Conservation (phyloP, 345 rosid species). For the Trapa bicornis region DNA sequence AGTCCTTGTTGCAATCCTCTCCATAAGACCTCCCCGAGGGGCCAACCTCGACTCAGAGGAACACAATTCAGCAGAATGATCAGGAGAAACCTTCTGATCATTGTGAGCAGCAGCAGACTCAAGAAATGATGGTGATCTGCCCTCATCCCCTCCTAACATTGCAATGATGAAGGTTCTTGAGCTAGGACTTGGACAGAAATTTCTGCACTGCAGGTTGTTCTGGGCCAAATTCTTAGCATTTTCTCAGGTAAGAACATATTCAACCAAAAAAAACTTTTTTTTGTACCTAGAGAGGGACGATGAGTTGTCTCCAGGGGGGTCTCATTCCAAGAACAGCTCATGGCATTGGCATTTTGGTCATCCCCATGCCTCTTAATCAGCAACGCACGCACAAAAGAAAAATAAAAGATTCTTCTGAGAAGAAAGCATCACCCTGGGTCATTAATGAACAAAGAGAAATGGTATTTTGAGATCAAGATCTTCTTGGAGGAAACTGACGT, state of each 20-base stretch:
- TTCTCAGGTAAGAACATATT: too few relatives aligned
- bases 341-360: not conserved
- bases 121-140: slow-evolving; percentile 25
- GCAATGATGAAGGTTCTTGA: slow-evolving; percentile 47
- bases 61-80: slow-evolving; percentile 19
- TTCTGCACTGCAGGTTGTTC: too few relatives aligned
- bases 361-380: too few relatives aligned
- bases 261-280: too few relatives aligned
- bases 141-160: slow-evolving; percentile 35
- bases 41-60: slow-evolving; percentile 30
- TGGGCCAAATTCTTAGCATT: too few relatives aligned
- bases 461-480: not conserved
- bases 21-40: slow-evolving; percentile 56
- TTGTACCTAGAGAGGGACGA: too few relatives aligned
- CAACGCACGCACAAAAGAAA: not conserved
- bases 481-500: not conserved
- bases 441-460: not conserved
- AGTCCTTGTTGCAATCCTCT: slow-evolving; percentile 75
- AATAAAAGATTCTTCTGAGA: not conserved
- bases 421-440: not conserved
- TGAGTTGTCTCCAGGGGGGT: too few relatives aligned
- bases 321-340: not conserved
- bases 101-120: slow-evolving; percentile 22
- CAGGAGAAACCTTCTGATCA: slow-evolving; percentile 21
- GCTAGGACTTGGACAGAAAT: slow-evolving; percentile 34